phyloP scores from a whole-genome alignment of 371 early-diverging fungal genomes.

The Syncephalastrum contaminatum region DNA sequence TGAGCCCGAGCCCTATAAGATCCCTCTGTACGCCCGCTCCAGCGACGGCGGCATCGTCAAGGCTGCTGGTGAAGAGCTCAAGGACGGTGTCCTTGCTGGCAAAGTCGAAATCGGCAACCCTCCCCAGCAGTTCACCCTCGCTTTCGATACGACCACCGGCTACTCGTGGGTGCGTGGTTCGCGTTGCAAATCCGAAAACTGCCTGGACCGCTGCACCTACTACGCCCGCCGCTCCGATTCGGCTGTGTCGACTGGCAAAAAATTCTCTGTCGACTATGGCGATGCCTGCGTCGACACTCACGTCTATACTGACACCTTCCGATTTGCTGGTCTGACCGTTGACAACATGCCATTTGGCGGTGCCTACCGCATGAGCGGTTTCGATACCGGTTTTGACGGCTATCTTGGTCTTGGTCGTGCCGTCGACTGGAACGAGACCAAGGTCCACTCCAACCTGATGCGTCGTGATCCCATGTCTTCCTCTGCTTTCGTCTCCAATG shows the following conservation, averaged over 20 bases:
- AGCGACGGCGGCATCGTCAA: constrained; percentile 29
- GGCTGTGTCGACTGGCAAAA: constrained; percentile 21
- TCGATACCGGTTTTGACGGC: constrained; percentile 46
- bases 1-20: constrained; percentile 32
- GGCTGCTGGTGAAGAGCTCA: constrained; percentile 43
- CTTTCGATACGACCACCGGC: constrained; percentile 51
- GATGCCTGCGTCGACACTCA: constrained; percentile 30
- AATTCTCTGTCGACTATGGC: constrained; percentile 44
- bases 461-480: constrained; percentile 29
- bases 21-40: constrained; percentile 43
- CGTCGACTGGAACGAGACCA: constrained; percentile 34
- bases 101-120: constrained; percentile 44
- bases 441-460: constrained; percentile 14
- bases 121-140: constrained; percentile 47
- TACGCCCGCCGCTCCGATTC: constrained; percentile 35
- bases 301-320: constrained; percentile 35
- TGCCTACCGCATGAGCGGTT: constrained; percentile 46
- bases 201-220: constrained; percentile 38
- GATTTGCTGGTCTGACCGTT: constrained; percentile 30
- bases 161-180: constrained; percentile 54
- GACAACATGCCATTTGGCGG: constrained; percentile 44
- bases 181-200: constrained; percentile 47
- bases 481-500: constrained; percentile 39
- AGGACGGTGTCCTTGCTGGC: constrained; percentile 50
- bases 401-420: constrained; percentile 46